A percentile compares a stretch with the other conserved stretches of the same genome.
These are phyloP conservation scores for Leccinellum rugosiceps DNA, from an alignment of 768 basidiomycete species.

Conservation along the genomic window DNA sequence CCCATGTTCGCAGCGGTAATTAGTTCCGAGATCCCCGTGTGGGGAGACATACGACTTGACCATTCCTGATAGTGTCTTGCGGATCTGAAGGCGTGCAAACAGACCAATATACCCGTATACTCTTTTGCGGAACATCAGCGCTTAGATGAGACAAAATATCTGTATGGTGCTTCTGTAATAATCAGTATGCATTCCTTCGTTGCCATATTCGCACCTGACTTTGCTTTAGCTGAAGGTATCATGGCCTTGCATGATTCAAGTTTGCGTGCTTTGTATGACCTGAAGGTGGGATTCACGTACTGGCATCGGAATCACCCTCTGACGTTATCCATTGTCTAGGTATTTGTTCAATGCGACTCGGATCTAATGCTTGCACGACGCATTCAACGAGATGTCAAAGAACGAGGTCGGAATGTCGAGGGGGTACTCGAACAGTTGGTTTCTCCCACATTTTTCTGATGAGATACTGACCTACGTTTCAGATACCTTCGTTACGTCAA, in stretches of 20 bases:
- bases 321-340: slow-evolving; percentile 34
- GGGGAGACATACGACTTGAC: neutral
- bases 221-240: slow-evolving; percentile 75
- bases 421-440: slow-evolving; percentile 87
- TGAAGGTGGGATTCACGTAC: slow-evolving; percentile 58
- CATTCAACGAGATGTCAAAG: slow-evolving; percentile 81
- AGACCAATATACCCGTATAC: slow-evolving; percentile 89
- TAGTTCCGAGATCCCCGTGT: slow-evolving; percentile 3
- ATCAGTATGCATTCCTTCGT: slow-evolving; percentile 50
- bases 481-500: slow-evolving; percentile 96
- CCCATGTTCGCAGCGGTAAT: slow-evolving; percentile 75
- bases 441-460: neutral
- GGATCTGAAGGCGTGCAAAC: slow-evolving; percentile 82
- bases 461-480: slow-evolving; percentile 6
- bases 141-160: slow-evolving; percentile 72
- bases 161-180: slow-evolving; percentile 92
- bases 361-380: slow-evolving; percentile 97
- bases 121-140: slow-evolving; percentile 91
- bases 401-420: slow-evolving; percentile 80
- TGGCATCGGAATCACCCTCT: neutral
- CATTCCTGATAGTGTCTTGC: slow-evolving; percentile 59
- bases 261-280: slow-evolving; percentile 81
- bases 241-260: slow-evolving; percentile 81
- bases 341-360: slow-evolving; percentile 91
- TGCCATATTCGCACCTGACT: neutral